Base-by-base conservation (phyloP, 2,329 filamentous ascomycete genomes). In the Emergomyces pasteurianus region DNA sequence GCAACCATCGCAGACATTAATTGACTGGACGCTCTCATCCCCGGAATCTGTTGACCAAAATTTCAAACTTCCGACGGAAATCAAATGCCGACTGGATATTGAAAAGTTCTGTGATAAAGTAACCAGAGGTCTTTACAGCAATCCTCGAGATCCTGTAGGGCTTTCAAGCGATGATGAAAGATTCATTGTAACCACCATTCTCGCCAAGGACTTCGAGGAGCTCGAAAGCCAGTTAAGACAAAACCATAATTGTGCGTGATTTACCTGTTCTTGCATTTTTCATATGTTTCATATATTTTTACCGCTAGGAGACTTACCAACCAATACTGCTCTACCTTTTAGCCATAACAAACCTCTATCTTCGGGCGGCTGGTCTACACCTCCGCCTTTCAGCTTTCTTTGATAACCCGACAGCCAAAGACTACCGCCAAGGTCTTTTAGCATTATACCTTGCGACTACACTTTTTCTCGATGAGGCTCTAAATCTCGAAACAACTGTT, bases 1-100 rank as follows among this genome's bases (percentile, higher is more conserved):
- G 12, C 83, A 86, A 68, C 85, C 85, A 21, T 82, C 85, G 18
- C 80, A 81, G 63, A 86, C 81, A 42, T 75, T 79, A 58, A 86
- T 81, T 71, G 85, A 82, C 68, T 86, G 78, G 75, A 86, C 80
- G 3, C 75, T 82, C 43, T 76, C 74, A 18, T 74, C 74, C 4
- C 75, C 72, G 53, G 76, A 79, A 46, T 71, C 74, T 16, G 67
- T 70, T 38, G 77, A 79, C 60, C 68, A 73, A 1, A 78, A 74
- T 64, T 80, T 80, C 64, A 75, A 74, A 42, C 69, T 84, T 58
- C 80, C 82, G n/a, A 69, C 73, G 2, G 78, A 81, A 38, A 77
- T 84, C 16, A 75, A 77, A 60, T 74, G 75, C 47, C 75, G 81
- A 50, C 72, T 84, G 26, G 77, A 80, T 64, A 81, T 85, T 38